These are phyloP conservation scores for Cylindrodendrum hubeiense DNA, from an alignment of 2,329 filamentous ascomycete species.

Conservation along the genomic window DNA sequence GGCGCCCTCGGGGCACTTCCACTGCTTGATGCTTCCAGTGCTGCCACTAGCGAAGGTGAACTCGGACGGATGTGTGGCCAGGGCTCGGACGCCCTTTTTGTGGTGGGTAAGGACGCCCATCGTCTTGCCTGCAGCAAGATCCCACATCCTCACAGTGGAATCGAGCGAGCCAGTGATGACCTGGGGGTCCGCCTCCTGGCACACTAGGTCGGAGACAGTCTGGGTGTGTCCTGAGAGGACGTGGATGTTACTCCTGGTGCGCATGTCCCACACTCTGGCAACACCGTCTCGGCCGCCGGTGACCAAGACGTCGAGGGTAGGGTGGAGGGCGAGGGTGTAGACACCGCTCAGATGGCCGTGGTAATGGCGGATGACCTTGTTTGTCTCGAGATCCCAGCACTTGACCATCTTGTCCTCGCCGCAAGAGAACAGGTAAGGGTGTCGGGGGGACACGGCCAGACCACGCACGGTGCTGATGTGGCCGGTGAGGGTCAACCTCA, in stretches of 20 bases:
- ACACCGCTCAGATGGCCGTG: conserved; percentile 97
- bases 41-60: conserved; percentile 97
- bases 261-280: conserved; percentile 98
- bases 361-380: conserved; percentile 98
- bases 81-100: conserved; percentile 93
- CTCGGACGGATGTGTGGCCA: conserved; percentile 88
- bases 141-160: conserved; percentile 92
- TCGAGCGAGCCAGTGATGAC: conserved; percentile 95
- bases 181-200: conserved; percentile 96
- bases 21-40: conserved; percentile 96
- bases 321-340: conserved; percentile 93
- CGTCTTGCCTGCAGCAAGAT: conserved; percentile 94
- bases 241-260: conserved; percentile 94
- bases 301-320: conserved; percentile 92
- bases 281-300: conserved; percentile 96
- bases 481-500: conserved; percentile 88
- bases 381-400: conserved; percentile 99
- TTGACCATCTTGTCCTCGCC: conserved; percentile 99
- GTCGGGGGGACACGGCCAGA: conserved; percentile 89
- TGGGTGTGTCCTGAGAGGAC: conserved; percentile 91
- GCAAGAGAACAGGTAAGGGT: conserved; percentile 97
- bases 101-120: conserved; percentile 98
- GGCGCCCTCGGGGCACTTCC: conserved; percentile 97
- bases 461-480: conserved; percentile 95
- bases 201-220: conserved; percentile 89